Conservation (phyloP, 2,329 filamentous ascomycete species). For the Pseudocercospora pini-densiflorae region DNA sequence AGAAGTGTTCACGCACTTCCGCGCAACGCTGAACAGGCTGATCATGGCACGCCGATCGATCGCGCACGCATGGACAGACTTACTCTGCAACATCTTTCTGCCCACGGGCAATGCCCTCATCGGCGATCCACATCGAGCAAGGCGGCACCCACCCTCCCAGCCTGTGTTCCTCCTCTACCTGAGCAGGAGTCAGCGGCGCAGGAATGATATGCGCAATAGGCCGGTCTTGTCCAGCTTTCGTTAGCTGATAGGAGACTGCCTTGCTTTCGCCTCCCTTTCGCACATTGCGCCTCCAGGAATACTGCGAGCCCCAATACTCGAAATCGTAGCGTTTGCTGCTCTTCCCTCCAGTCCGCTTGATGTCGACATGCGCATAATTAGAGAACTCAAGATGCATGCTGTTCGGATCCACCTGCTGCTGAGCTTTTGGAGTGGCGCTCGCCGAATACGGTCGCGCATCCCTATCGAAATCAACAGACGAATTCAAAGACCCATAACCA, state of each 20-base stretch:
- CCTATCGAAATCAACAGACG: constrained; percentile 44
- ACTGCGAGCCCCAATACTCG: constrained; percentile 88
- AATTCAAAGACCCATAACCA: constrained; percentile 54
- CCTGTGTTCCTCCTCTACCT: constrained; percentile 71
- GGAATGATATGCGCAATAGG: constrained; percentile 85
- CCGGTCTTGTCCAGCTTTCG: constrained; percentile 66
- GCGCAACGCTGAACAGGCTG: neutral
- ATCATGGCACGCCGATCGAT: neutral
- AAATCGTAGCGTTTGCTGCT: constrained; percentile 82
- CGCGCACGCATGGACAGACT: constrained; percentile 44
- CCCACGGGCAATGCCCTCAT: constrained; percentile 69
- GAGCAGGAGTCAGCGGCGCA: constrained; percentile 71
- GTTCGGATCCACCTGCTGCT: constrained; percentile 50
- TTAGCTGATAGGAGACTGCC: constrained; percentile 78
- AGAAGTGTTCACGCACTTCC: neutral
- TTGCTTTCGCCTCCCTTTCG: constrained; percentile 68
- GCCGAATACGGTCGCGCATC: constrained; percentile 56
- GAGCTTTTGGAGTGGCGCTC: constrained; percentile 13
- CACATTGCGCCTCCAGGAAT: constrained; percentile 78
- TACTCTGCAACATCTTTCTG: constrained; percentile 87
- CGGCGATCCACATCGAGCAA: constrained; percentile 88
- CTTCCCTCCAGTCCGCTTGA: constrained; percentile 70
- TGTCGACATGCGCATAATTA: constrained; percentile 91
- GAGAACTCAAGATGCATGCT: constrained; percentile 91
- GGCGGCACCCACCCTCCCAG: constrained; percentile 91